Evolutionary conservation across 2,329 filamentous ascomycete genomes (phyloP).

Genomic region (Botrytis medusae): DNA sequence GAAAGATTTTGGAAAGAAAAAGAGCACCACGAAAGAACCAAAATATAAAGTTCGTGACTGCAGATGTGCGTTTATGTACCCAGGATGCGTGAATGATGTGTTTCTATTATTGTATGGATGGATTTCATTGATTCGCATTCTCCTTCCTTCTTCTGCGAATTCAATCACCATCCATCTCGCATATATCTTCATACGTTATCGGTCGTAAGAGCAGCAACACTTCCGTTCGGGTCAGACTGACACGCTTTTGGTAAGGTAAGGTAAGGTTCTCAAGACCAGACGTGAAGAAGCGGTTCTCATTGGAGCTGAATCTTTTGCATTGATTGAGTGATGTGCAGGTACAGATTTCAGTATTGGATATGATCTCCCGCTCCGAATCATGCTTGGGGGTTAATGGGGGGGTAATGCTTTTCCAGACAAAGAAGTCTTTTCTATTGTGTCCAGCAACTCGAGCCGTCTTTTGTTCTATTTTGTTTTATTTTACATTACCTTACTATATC

Average conservation of each 20-base stretch:
- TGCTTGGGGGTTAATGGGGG: not conserved
- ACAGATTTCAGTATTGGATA: not conserved
- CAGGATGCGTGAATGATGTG: not conserved
- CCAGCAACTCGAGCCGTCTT: not conserved
- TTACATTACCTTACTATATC: not conserved
- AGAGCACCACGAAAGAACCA: not conserved
- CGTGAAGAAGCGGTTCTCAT: not conserved
- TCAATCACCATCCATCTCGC: conserved; percentile 11
- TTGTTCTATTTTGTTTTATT: not conserved
- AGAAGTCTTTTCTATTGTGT: not conserved
- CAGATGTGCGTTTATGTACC: not conserved
- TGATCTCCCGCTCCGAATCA: not conserved
- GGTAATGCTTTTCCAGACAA: not conserved
- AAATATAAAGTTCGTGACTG: not conserved
- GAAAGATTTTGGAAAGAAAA: not conserved
- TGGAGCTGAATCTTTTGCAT: not conserved
- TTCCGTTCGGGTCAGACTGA: conserved; percentile 7
- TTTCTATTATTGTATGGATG: not conserved
- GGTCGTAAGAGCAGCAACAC: not conserved
- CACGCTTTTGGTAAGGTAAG: not conserved
- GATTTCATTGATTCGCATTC: not conserved
- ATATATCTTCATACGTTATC: conserved; percentile 18
- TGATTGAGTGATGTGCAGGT: not conserved
- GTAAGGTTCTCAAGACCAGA: not conserved
- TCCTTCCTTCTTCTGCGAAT: not conserved